Percentiles rank a stretch among this genome's conserved stretches.
phyloP scores from a whole-genome alignment of 2,329 filamentous ascomycete species.

The Diaporthe australafricana region DNA sequence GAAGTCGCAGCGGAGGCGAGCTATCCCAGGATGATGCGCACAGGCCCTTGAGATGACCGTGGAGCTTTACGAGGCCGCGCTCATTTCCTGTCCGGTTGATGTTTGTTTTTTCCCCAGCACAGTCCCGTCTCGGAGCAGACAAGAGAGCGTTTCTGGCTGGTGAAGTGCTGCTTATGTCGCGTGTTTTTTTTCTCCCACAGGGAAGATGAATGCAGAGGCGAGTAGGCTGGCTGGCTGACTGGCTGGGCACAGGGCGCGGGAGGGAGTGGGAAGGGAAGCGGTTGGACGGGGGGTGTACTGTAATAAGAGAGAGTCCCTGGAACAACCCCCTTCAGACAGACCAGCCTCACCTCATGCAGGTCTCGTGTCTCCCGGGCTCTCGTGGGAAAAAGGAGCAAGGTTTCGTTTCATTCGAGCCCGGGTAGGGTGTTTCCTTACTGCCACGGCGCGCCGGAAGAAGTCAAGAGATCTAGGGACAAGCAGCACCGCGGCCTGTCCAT shows the following conservation, averaged over 20 bases:
- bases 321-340: conserved; percentile 18
- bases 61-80: conserved; percentile 21
- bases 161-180: conserved; percentile 23
- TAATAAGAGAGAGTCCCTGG: conserved; percentile 24
- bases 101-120: conserved; percentile 5
- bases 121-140: neutral
- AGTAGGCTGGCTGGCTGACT: conserved; percentile 1
- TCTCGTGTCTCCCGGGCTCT: conserved; percentile 25
- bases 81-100: conserved; percentile 3
- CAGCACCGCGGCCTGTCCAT: conserved; percentile 14
- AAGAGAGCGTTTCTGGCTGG: neutral
- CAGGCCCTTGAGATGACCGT: conserved; percentile 24
- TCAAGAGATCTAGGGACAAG: conserved; percentile 8
- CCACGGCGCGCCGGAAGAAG: conserved; percentile 15
- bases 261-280: neutral
- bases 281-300: neutral
- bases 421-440: conserved; percentile 23
- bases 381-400: conserved; percentile 5
- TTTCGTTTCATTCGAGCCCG: conserved; percentile 22
- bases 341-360: conserved; percentile 28
- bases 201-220: neutral
- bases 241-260: conserved; percentile 12
- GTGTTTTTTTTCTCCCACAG: neutral
- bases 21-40: conserved; percentile 20
- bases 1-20: conserved; percentile 25